Conservation (phyloP, 75 land plant species). For the Gnetum montanum region DNA sequence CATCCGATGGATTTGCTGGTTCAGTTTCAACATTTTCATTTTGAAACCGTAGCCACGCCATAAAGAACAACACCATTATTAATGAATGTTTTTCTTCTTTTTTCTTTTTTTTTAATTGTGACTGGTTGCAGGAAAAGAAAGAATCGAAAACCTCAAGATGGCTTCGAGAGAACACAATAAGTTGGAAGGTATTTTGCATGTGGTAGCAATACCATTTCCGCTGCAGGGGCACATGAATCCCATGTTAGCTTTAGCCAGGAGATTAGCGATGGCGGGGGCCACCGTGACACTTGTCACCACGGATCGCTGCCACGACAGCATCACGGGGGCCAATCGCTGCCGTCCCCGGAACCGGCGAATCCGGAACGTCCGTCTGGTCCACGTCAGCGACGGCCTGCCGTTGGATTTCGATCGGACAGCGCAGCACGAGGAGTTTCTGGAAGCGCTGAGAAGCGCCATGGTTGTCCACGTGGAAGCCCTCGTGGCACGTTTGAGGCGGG, state of each 20-base stretch:
- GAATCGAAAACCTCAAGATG: no score
- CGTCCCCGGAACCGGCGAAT: slow-evolving; percentile 12
- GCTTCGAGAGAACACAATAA: no score
- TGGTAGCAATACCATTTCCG: slow-evolving; percentile 12
- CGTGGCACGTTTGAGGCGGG: neutral
- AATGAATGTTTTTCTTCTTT: no score
- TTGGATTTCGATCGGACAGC: slow-evolving; percentile 20
- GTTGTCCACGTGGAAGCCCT: slow-evolving; percentile 32
- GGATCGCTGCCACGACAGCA: slow-evolving; percentile 18
- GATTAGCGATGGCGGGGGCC: slow-evolving; percentile 35
- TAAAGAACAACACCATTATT: no score
- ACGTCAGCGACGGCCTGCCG: slow-evolving; percentile 34
- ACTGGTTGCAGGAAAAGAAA: no score
- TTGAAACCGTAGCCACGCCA: no score
- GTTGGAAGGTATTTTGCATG: no score
- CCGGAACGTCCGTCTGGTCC: slow-evolving; percentile 18
- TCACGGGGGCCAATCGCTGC: neutral
- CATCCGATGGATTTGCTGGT: no score
- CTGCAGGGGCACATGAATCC: slow-evolving; percentile 42
- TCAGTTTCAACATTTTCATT: no score
- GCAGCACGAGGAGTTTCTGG: slow-evolving; percentile 24
- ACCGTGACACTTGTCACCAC: slow-evolving; percentile 43
- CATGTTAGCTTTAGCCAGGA: slow-evolving; percentile 26
- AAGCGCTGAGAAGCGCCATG: slow-evolving; percentile 11
- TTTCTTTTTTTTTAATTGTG: no score